Conservation (phyloP, 306 rosid species). For the Cicer chorassanicum region DNA sequence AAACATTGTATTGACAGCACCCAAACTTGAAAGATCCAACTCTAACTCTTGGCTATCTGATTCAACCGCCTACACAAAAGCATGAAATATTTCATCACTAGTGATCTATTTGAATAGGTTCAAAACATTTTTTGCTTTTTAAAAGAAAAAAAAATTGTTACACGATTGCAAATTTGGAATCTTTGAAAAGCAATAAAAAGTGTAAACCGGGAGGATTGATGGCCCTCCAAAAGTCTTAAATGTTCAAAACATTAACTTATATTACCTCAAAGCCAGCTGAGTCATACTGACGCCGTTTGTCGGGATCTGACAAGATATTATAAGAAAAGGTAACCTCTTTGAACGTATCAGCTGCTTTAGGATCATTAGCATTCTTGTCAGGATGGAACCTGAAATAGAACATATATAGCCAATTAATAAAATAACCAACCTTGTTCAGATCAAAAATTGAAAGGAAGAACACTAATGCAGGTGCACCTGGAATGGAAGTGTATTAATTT, state of each 20-base stretch:
- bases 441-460: slow-evolving; percentile 40
- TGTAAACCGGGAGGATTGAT: slow-evolving; percentile 31
- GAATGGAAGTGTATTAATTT: neutral
- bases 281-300: slow-evolving; percentile 87
- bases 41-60: slow-evolving; percentile 92
- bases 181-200: slow-evolving; percentile 32
- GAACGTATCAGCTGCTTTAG: slow-evolving; percentile 95
- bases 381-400: slow-evolving; percentile 87
- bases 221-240: slow-evolving; percentile 39
- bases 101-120: slow-evolving; percentile 19
- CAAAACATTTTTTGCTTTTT: neutral
- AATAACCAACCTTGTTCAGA: slow-evolving; percentile 27
- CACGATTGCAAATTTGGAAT: slow-evolving; percentile 1
- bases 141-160: neutral
- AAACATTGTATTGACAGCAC: slow-evolving; percentile 97
- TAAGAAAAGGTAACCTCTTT: slow-evolving; percentile 96
- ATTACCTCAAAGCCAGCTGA: slow-evolving; percentile 95
- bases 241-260: slow-evolving; percentile 36
- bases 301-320: slow-evolving; percentile 85
- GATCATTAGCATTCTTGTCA: slow-evolving; percentile 97
- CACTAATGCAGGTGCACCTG: slow-evolving; percentile 30
- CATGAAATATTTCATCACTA: slow-evolving; percentile 38
- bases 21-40: slow-evolving; percentile 97
- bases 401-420: slow-evolving; percentile 28
- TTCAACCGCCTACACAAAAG: slow-evolving; percentile 79